Conservation (phyloP, 176 grass and related monocot species). For the Rhipidocladum racemiflorum region DNA sequence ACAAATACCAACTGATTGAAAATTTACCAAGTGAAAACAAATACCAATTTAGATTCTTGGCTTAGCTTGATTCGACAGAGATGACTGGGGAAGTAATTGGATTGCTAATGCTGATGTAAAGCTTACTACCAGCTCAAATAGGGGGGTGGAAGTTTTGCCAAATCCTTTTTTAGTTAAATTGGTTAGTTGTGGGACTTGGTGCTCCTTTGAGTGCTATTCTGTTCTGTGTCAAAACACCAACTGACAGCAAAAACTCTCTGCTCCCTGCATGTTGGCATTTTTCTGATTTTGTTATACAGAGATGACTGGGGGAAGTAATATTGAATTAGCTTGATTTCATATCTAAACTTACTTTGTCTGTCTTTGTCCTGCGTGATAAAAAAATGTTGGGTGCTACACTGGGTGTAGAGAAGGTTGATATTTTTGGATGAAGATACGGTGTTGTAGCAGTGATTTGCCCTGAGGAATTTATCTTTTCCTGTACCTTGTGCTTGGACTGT, state of each 20-base stretch:
- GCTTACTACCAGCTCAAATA: neutral
- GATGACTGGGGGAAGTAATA: no score
- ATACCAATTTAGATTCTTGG: neutral
- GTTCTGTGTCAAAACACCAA: constrained; percentile 6
- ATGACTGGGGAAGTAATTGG: neutral
- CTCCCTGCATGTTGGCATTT: neutral
- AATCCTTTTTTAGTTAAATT: neutral
- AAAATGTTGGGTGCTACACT: no score
- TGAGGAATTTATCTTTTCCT: no score
- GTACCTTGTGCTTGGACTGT: no score
- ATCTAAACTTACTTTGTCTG: no score
- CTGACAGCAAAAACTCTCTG: neutral
- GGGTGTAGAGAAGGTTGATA: no score
- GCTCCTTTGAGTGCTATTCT: neutral
- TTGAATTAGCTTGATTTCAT: no score
- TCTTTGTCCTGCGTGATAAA: no score
- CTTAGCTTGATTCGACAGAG: neutral
- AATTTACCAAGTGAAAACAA: no score
- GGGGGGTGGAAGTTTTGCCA: neutral
- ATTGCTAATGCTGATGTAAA: constrained; percentile 2
- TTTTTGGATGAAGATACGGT: no score
- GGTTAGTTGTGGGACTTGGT: neutral
- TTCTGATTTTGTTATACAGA: neutral
- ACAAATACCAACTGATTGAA: no score
- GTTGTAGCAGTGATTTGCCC: no score